These are phyloP conservation scores for Tripterygium wilfordii DNA, from an alignment of 177 flowering plant genomes.

Conservation along the genomic window DNA sequence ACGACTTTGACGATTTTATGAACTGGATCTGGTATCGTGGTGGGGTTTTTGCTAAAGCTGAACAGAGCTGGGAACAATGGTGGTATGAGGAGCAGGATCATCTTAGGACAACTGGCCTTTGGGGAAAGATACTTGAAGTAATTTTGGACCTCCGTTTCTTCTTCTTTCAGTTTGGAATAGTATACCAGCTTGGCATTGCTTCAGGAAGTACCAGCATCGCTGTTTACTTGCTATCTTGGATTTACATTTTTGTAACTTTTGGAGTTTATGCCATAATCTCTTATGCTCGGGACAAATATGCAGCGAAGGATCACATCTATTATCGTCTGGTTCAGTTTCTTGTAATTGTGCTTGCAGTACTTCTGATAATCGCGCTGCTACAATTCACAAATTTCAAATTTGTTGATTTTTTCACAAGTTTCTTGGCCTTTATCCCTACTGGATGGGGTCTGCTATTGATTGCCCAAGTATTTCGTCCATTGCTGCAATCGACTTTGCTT, in stretches of 20 bases:
- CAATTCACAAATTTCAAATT: slow-evolving; percentile 40
- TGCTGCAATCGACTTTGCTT: slow-evolving; percentile 26
- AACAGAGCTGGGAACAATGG: slow-evolving; percentile 73
- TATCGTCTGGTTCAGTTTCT: slow-evolving; percentile 60
- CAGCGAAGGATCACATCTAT: slow-evolving; percentile 51
- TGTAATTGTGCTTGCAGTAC: slow-evolving; percentile 28
- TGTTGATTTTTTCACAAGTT: slow-evolving; percentile 44
- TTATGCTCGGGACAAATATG: slow-evolving; percentile 45
- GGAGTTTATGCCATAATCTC: slow-evolving; percentile 25
- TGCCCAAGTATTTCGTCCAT: slow-evolving; percentile 47
- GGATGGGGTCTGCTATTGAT: slow-evolving; percentile 60
- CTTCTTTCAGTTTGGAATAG: slow-evolving; percentile 65
- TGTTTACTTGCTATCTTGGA: slow-evolving; percentile 65
- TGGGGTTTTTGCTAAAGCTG: slow-evolving; percentile 49
- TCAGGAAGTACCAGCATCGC: slow-evolving; percentile 43
- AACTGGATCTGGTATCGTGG: slow-evolving; percentile 67
- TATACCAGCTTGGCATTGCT: slow-evolving; percentile 47
- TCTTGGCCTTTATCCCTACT: slow-evolving; percentile 56
- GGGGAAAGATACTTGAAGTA: slow-evolving; percentile 51
- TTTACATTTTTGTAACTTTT: slow-evolving; percentile 31
- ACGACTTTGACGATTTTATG: slow-evolving; percentile 67
- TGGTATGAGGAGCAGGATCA: slow-evolving; percentile 77
- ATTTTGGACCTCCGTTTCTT: slow-evolving; percentile 58
- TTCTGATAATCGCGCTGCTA: slow-evolving; percentile 36
- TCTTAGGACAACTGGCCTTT: slow-evolving; percentile 47